Percentiles rank a stretch among this genome's conserved stretches.
phyloP scores from a whole-genome alignment of 139 green algal species.

The Monoraphidium neglectum region DNA sequence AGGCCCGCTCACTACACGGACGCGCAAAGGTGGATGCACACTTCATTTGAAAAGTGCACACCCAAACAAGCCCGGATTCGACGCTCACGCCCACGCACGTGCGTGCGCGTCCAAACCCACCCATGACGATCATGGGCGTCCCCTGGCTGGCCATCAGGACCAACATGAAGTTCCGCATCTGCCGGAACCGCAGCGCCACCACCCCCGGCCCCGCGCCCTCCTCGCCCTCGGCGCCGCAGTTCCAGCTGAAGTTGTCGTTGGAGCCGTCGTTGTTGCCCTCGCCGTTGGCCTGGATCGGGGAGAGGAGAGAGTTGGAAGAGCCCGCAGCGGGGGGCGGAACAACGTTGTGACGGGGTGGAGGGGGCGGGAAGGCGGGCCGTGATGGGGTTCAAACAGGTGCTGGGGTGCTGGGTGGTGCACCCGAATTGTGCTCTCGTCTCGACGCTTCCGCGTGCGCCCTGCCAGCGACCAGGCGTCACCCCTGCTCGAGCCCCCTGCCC shows the following conservation, averaged over 20 bases:
- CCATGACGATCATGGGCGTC: slow-evolving; percentile 94
- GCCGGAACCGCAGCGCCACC: slow-evolving; percentile 64
- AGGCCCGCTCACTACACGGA: no score
- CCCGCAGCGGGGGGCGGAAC: no score
- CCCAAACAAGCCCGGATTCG: no score
- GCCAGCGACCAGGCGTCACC: not conserved
- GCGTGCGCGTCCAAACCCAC: slow-evolving; percentile 27
- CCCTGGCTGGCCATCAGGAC: slow-evolving; percentile 89
- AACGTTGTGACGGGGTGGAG: no score
- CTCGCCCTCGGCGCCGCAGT: slow-evolving; percentile 93
- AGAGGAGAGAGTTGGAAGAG: no score
- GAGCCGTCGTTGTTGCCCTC: slow-evolving; percentile 67
- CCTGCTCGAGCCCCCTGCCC: not conserved
- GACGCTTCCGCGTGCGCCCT: not conserved
- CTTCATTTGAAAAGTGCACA: no score
- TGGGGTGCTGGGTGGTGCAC: no score
- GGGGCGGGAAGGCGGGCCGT: no score
- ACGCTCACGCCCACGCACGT: no score
- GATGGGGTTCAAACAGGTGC: no score
- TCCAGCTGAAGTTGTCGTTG: slow-evolving; percentile 99
- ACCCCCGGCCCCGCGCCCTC: slow-evolving; percentile 61
- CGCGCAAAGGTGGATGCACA: no score
- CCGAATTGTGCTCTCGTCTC: no score
- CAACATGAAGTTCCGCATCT: slow-evolving; percentile 94
- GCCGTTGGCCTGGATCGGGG: slow-evolving; percentile 43